Base-by-base conservation (phyloP, 1,284 basidiomycete species). In the Leccinum subspadiceum region DNA sequence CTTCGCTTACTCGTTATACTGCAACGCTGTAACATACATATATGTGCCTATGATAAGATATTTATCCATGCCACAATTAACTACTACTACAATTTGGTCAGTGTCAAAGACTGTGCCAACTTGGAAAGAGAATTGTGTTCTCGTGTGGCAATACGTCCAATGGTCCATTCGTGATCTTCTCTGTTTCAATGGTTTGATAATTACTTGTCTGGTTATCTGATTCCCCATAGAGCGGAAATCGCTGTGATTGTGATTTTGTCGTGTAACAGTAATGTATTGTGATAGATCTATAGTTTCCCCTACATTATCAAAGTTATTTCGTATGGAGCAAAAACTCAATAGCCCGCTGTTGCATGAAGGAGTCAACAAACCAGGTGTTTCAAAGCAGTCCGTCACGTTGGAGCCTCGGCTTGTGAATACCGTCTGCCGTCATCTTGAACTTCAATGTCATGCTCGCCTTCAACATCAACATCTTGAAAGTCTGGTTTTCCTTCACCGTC, bases 371-470 rank as follows among this genome's bases (percentile, higher is more conserved):
- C 2, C 10, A 33, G 13, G 35, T 37, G 13, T 37, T 37, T 37
- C 6, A 37, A 37, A 37, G 35, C 13, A 37, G 35, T 37, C 35
- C 6, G 13, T 37, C 35, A 15, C 13, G 35, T 13, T 37, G 35
- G 35, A 37, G 13, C 0, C 35, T 37, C 31, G 31, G 31, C 31
- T 33, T 33, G 31, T 31, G 10, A 31, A 31, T 31, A 31, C 9
- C 84, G 84, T 63, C 78, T 81, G 20, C 84, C 85, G 54, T 82
- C 78, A 31, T 75, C 73, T 46, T 70, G 75, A 20, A 75, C 66
- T 7, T 69, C 80, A 15, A 80, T 46, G 78, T 83, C 67, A 57
- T 65, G 64, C 35, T 68, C 71, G 3, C 68, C 56, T 63, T 71
- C 62, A 70, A 75, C 54, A 68, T 74, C 61, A 68, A 29, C 29